Percentiles rank a stretch among this genome's conserved stretches.
These are phyloP conservation scores for Bipolaris oryzae DNA, from an alignment of 2,329 filamentous ascomycete species.

Conservation along the genomic window DNA sequence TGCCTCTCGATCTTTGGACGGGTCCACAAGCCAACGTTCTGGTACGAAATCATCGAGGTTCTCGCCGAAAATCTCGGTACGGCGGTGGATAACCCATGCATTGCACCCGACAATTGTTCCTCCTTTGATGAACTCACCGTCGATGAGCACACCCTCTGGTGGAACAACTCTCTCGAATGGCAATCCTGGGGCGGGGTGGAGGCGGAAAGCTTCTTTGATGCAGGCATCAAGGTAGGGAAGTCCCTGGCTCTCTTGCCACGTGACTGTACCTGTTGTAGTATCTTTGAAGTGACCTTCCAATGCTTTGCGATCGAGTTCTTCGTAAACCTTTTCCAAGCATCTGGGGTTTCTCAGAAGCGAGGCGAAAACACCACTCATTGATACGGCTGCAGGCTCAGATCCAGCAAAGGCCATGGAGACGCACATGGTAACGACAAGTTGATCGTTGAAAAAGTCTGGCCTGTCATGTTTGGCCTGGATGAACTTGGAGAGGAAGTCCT, in stretches of 20 bases:
- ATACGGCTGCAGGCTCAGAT: constrained; percentile 4
- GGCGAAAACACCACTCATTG: constrained; percentile 1
- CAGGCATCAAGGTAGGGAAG: constrained; percentile 51
- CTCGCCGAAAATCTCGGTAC: constrained; percentile 14
- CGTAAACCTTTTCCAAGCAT: constrained; percentile 1
- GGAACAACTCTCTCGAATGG: constrained; percentile 50
- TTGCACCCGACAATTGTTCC: constrained; percentile 23
- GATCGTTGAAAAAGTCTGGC: background rate
- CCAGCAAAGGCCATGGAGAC: constrained; percentile 9
- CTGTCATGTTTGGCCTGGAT: background rate
- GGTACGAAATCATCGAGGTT: constrained; percentile 18
- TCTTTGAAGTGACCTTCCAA: background rate
- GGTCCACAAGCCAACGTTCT: constrained; percentile 25
- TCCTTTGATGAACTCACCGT: constrained; percentile 5
- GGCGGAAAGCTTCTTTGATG: constrained; percentile 53
- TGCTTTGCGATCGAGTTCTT: constrained; percentile 3
- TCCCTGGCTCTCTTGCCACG: constrained; percentile 1
- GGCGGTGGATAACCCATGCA: constrained; percentile 22
- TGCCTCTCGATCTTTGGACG: constrained; percentile 3
- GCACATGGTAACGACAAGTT: constrained; percentile 3
- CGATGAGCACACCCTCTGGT: constrained; percentile 34
- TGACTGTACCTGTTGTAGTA: background rate
- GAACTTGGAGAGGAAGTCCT: background rate
- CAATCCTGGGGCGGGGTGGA: constrained; percentile 52
- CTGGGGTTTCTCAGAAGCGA: constrained; percentile 4